These are phyloP conservation scores for Skeletonema costatum DNA, from an alignment of 108 stramenopile genomes.

Conservation along the genomic window DNA sequence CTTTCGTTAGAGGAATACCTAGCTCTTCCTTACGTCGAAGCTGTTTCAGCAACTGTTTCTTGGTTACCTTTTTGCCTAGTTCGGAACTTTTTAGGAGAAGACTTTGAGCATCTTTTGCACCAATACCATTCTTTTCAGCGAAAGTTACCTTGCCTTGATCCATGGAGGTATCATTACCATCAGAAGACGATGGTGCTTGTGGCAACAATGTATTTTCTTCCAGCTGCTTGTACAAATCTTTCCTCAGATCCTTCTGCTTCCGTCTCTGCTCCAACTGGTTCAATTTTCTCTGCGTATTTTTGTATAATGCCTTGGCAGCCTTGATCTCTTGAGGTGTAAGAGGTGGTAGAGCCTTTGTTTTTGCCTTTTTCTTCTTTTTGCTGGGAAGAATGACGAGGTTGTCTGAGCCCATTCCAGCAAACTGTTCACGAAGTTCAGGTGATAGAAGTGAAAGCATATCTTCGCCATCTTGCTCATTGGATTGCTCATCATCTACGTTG, in stretches of 20 bases:
- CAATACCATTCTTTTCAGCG: constrained; percentile 22
- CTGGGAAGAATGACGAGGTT: constrained; percentile 50
- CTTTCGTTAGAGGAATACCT: constrained; percentile 64
- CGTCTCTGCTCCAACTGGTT: constrained; percentile 67
- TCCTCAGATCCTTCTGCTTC: constrained; percentile 66
- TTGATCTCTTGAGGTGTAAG: constrained; percentile 76
- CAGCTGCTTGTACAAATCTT: constrained; percentile 67
- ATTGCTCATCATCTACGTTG: background rate
- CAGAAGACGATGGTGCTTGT: background rate
- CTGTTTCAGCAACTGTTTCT: constrained; percentile 69
- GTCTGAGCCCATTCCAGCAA: constrained; percentile 37
- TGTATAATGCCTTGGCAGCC: constrained; percentile 68
- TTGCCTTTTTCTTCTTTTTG: constrained; percentile 49
- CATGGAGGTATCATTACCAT: constrained; percentile 4
- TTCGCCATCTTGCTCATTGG: constrained; percentile 21
- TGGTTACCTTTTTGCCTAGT: constrained; percentile 61
- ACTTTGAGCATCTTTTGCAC: constrained; percentile 27
- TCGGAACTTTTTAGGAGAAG: constrained; percentile 43
- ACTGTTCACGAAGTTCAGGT: constrained; percentile 61
- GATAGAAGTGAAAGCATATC: constrained; percentile 59
- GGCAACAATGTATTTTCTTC: constrained; percentile 47
- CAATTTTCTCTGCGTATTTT: constrained; percentile 72
- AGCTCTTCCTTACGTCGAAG: constrained; percentile 69
- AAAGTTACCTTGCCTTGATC: background rate
- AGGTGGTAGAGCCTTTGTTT: constrained; percentile 42